Base-by-base conservation (phyloP, 2,329 filamentous ascomycete species). In the Neonectria ditissima region DNA sequence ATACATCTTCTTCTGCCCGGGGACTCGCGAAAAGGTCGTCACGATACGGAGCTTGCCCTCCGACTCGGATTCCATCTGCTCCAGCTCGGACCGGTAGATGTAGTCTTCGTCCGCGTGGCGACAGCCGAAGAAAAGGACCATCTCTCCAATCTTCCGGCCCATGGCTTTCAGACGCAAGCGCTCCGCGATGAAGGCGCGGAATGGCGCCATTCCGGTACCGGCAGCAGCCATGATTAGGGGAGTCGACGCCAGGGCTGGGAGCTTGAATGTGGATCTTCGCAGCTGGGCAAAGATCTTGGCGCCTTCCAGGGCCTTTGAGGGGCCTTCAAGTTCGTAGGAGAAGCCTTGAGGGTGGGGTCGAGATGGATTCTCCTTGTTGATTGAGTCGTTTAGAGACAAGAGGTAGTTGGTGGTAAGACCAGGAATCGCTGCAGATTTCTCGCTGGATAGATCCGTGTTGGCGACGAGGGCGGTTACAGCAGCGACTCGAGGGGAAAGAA, bases 191-290 rank as follows among this genome's bases (percentile, higher is more conserved):
- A 71, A 71, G 5, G 64, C 68, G 10, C 66, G 62, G 56, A 71
- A 71, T 0, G 81, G 82, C 1, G 82, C 82, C 5, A 84, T 70
- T 3, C 83, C 82, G 2, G 82, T 84, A 3, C 83, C 84, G 0
- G 82, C 79, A 0, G 75, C 82, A 4, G 85, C 76, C 80, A 85
- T 83, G 52, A 87, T 77, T 16, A 87, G 73, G 0, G 85, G 84
- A 1, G 77, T 80, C 3, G 73, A 77, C 4, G 77, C 68, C 1
- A 75, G 69, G 20, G 76, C 65, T 1, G 82, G 82, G 3, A 84
- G 75, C 54, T 80, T 80, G 75, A 84, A 84, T 39, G 77, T 80
- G 2, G 77, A 79, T 18, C 56, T 52, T 6, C 62, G 57, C 11
- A 64, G 34, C 16, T 64, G 57, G 4, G 60, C 60, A 14, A 59